Evolutionary conservation across 306 rosid genomes (phyloP).

Genomic region (Abrus precatorius): DNA sequence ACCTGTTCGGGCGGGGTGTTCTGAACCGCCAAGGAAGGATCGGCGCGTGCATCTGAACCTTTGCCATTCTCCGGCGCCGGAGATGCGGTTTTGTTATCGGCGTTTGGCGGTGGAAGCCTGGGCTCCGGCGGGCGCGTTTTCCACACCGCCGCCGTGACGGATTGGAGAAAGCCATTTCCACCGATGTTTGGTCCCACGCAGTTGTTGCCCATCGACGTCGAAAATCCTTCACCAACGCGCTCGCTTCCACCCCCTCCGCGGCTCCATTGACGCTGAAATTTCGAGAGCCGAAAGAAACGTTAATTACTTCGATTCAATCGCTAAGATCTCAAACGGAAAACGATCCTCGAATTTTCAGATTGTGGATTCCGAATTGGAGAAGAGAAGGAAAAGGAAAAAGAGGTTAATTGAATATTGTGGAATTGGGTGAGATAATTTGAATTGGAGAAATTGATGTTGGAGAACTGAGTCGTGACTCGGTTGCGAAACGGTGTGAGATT

Average conservation of each 20-base stretch:
- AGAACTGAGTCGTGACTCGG: too few relatives aligned
- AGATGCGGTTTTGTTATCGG: constrained; percentile 39
- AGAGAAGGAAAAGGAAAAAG: too few relatives aligned
- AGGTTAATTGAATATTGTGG: not conserved
- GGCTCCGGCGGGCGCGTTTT: constrained; percentile 74
- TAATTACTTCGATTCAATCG: constrained; percentile 4
- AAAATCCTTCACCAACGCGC: constrained; percentile 40
- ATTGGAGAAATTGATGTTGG: too few relatives aligned
- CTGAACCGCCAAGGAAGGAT: constrained; percentile 58
- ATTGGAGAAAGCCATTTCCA: constrained; percentile 71
- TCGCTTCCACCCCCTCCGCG: constrained; percentile 48
- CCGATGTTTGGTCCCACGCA: constrained; percentile 85
- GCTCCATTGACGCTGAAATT: constrained; percentile 51
- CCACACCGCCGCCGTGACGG: constrained; percentile 77
- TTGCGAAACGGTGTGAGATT: too few relatives aligned
- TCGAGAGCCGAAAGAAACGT: constrained; percentile 49
- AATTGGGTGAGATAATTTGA: too few relatives aligned
- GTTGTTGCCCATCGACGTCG: constrained; percentile 84
- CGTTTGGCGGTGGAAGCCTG: constrained; percentile 65
- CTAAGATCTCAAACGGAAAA: constrained; percentile 20
- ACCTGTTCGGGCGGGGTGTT: constrained; percentile 74
- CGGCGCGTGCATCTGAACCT: not conserved
- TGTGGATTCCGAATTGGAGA: not conserved
- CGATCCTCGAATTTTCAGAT: not conserved
- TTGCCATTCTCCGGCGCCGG: constrained; percentile 11